phyloP scores from a whole-genome alignment of 2,329 filamentous ascomycete species.

The Geosmithia morbida region DNA sequence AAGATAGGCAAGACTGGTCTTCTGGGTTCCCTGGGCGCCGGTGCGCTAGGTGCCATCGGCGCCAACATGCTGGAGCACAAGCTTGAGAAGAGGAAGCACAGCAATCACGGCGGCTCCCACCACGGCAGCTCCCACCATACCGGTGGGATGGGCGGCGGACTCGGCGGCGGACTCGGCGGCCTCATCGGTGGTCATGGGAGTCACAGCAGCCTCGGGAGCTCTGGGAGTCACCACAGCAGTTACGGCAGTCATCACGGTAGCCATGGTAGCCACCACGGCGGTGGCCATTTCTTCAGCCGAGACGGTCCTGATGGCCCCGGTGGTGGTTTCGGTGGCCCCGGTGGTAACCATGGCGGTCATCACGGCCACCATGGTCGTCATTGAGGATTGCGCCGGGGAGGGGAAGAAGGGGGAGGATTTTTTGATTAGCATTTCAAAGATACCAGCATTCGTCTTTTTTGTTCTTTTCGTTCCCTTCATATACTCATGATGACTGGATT shows the following conservation, averaged over 20 bases:
- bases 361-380: background rate
- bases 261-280: background rate
- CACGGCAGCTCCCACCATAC: background rate
- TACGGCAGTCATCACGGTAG: background rate
- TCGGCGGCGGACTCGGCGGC: too few relatives aligned
- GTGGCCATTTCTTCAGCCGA: background rate
- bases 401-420: too few relatives aligned
- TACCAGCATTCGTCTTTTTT: too few relatives aligned
- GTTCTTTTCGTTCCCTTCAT: too few relatives aligned
- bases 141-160: background rate
- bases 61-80: conserved; percentile 35
- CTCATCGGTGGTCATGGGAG: background rate
- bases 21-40: conserved; percentile 33
- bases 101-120: conserved; percentile 3
- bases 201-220: background rate
- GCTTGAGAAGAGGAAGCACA: conserved; percentile 17
- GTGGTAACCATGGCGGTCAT: background rate
- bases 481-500: too few relatives aligned
- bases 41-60: conserved; percentile 36
- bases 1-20: conserved; percentile 33
- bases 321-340: background rate
- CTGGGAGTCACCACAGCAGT: background rate
- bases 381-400: too few relatives aligned
- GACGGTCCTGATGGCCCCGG: background rate
- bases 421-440: background rate